Evolutionary conservation across 2,329 filamentous ascomycete species (phyloP).

Genomic region (Lecanosticta acicola): DNA sequence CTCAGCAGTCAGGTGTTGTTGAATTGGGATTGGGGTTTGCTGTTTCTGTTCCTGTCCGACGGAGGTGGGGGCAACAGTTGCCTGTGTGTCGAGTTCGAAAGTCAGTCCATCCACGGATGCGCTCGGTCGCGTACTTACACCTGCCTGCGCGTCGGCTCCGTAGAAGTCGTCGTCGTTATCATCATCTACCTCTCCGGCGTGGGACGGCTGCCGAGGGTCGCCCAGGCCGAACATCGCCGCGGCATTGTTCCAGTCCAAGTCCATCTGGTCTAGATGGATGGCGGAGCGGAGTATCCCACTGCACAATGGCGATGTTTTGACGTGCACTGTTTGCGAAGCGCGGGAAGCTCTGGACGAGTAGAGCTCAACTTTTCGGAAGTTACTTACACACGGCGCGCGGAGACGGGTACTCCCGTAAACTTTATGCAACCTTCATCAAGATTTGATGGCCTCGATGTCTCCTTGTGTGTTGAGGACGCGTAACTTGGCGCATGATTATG

Average conservation of each 20-base stretch:
- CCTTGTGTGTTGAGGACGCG: too few relatives aligned
- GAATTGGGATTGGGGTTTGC: neutral
- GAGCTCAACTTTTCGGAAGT: too few relatives aligned
- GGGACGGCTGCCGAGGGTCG: conserved; percentile 7
- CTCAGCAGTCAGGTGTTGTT: neutral
- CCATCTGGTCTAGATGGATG: neutral
- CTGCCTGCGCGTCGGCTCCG: conserved; percentile 12
- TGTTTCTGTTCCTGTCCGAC: conserved; percentile 1
- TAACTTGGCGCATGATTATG: too few relatives aligned
- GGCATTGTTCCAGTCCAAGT: conserved; percentile 22
- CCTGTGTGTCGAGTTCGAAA: conserved; percentile 10
- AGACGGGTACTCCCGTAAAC: too few relatives aligned
- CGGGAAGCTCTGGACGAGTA: too few relatives aligned
- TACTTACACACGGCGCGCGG: too few relatives aligned
- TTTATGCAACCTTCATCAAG: too few relatives aligned
- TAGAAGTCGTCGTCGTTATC: conserved; percentile 22
- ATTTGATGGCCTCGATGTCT: too few relatives aligned
- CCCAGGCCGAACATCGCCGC: conserved; percentile 13
- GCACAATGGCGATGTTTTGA: neutral
- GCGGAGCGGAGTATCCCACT: too few relatives aligned
- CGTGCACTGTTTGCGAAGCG: neutral
- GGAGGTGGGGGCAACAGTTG: conserved; percentile 1
- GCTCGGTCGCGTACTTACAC: conserved; percentile 13
- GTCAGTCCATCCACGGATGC: conserved; percentile 16
- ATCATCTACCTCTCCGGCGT: conserved; percentile 17